Base-by-base conservation (phyloP, 2,329 filamentous ascomycete species). In the Stachybotrys echinatus region DNA sequence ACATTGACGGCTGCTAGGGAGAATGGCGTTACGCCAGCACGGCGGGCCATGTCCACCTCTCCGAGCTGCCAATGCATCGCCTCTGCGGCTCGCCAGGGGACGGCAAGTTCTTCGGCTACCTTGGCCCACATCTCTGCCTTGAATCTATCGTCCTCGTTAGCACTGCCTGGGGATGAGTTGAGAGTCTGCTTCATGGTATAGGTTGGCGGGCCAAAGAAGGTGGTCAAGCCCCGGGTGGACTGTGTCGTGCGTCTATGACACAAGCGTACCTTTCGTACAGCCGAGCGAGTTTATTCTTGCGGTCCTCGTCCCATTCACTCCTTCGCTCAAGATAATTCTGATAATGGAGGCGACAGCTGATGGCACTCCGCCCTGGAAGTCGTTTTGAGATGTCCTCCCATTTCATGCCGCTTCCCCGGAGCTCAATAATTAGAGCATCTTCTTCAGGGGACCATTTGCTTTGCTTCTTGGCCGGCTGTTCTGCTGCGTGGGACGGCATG, bases 51-150 rank as follows among this genome's bases (percentile, higher is more conserved):
- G 61, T 97, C 94, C 59, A 85, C 77, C 66, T 96, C 90, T 54
- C 92, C 92, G 49, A 99, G 77, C 63, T 95, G 88, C 92, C 94
- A 99, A 70, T 97, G 94, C 92, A 96, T 96, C 5, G 90, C 92
- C 71, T 99, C 92, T 45, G 89, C 92, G 18, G 94, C 91, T 62
- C 94, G 82, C 92, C 92, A 97, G 34, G 92, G 94, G 50, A 96
- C 86, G 23, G 85, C 85, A 85, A 99, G 92, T 69, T 97, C 92
- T 66, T 94, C 90, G 40, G 92, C 91, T 20, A 97, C 88, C 63
- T 92, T 94, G 52, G 89, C 85, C 92, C 92, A 99, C 90, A 97
- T 97, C 65, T 97, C 91, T 55, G 89, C 84, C 70, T 96, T 96
- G 76, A 96, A 96, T 69, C 92, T 97, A 65, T 5, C 20, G 19